A percentile compares a stretch with the other conserved stretches of the same genome.
These are phyloP conservation scores for Solanum appendiculatum DNA, from an alignment of 257 asterid species.

Conservation along the genomic window DNA sequence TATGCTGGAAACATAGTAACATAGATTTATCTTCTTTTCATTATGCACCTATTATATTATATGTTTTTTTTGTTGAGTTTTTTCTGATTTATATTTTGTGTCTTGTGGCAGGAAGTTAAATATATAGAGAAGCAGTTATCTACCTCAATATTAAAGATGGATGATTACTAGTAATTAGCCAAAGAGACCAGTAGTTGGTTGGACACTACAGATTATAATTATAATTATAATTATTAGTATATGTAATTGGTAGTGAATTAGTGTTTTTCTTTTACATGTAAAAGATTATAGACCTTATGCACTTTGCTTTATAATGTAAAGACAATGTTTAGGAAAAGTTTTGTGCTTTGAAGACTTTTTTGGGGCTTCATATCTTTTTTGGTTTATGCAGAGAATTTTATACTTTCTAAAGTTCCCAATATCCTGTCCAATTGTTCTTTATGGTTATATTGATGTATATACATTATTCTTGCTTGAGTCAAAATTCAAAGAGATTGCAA, in stretches of 20 bases:
- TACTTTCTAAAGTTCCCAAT: background rate
- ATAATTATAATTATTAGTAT: background rate
- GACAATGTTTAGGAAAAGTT: background rate
- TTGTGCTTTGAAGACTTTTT: background rate
- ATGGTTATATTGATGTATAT: background rate
- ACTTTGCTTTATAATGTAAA: background rate
- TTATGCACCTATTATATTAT: background rate
- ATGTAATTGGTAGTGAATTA: conserved; percentile 3
- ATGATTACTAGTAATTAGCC: conserved; percentile 8
- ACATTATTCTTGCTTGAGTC: background rate
- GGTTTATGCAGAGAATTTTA: background rate
- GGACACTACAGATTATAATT: background rate
- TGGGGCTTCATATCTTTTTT: background rate
- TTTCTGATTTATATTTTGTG: background rate
- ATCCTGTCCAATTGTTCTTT: background rate
- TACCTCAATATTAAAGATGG: conserved; percentile 2
- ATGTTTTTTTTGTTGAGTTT: background rate
- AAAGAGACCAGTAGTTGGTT: background rate
- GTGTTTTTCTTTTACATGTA: background rate
- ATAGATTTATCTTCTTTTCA: background rate
- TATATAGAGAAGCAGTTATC: background rate
- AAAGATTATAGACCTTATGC: background rate
- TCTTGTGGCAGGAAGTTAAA: conserved; percentile 8
- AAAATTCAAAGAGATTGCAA: background rate
- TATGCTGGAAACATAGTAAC: background rate